These are phyloP conservation scores for Beauveria bassiana DNA, from an alignment of 2,329 filamentous ascomycete genomes.

Conservation along the genomic window DNA sequence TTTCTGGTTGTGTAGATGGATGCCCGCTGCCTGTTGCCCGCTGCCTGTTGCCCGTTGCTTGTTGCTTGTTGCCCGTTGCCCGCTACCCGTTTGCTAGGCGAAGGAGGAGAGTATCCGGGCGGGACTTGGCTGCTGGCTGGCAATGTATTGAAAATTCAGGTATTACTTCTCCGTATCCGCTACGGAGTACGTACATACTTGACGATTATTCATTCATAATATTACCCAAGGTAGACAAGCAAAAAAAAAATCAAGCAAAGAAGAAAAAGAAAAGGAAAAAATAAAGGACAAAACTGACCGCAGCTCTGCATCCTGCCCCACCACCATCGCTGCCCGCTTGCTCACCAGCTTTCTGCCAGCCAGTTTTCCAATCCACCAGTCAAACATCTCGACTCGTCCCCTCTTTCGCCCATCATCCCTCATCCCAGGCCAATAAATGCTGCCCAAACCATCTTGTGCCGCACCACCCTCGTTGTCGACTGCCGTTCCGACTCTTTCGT, in stretches of 20 bases:
- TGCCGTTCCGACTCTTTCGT: not conserved
- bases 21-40: too few relatives aligned
- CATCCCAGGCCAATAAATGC: not conserved
- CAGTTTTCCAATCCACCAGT: not conserved
- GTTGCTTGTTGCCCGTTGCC: too few relatives aligned
- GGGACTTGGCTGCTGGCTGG: not conserved
- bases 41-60: too few relatives aligned
- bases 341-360: not conserved
- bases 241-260: too few relatives aligned
- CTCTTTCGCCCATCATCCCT: not conserved
- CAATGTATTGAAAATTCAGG: not conserved
- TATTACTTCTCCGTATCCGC: too few relatives aligned
- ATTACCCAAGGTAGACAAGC: too few relatives aligned
- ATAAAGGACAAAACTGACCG: too few relatives aligned
- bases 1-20: too few relatives aligned
- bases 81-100: not conserved
- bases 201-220: too few relatives aligned
- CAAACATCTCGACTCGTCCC: not conserved
- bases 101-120: not conserved
- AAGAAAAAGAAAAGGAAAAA: too few relatives aligned
- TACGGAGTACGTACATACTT: too few relatives aligned
- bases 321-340: not conserved
- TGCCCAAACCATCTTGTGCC: constrained; percentile 2
- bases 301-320: not conserved
- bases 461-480: not conserved